Evolutionary conservation across 1,284 basidiomycete species (phyloP), one percentile per base, ranked within the genome.

Genomic region (Flammula alnicola): DNA sequence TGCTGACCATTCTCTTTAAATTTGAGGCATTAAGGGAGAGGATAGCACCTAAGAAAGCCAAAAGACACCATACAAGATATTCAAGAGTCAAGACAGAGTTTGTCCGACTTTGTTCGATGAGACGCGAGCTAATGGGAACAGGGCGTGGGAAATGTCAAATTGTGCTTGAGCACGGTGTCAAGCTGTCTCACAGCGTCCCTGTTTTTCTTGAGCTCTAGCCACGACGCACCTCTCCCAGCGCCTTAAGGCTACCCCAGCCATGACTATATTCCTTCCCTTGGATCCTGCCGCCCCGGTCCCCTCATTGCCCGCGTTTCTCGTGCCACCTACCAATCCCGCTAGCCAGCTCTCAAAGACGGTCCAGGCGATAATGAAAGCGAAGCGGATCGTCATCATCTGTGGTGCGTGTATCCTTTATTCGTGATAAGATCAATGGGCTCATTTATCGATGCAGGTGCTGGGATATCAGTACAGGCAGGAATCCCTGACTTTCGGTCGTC

Each of bases 401-500:
- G 93, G 93, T 91, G 53, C 64, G 86, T 79, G 38, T 22, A 7
- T 29, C 14, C 11, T 45, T 44, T 35, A 16, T 48, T 19, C 32
- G 32, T 44, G 49, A 40, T 41, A 27, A 37, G 26, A 52, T 25
- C 47, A 10, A 48, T n/a, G n/a, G 12, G 16, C 19, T 41, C 55
- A 47, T 58, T 36, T n/a, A 30, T 26, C 14, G 36, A 22, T 47
- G 17, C 52, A 92, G 93, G 93, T 53, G 95, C 95, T 44, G 95
- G 95, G 25, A 92, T 97, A 54, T 95, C 92, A 42, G 93, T 95
- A 2, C 81, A 86, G 31, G 91, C 92, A 45, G 88, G 91, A 38
- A 97, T 98, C 38, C 94, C 95, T 25, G 95, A 97, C 72, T 98
- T 98, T 68, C 78, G 95, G 57, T 94, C 91, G 1, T 71, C 88